Base-by-base conservation (phyloP, 495 filamentous ascomycete genomes). In the Neohortaea acidophila region DNA sequence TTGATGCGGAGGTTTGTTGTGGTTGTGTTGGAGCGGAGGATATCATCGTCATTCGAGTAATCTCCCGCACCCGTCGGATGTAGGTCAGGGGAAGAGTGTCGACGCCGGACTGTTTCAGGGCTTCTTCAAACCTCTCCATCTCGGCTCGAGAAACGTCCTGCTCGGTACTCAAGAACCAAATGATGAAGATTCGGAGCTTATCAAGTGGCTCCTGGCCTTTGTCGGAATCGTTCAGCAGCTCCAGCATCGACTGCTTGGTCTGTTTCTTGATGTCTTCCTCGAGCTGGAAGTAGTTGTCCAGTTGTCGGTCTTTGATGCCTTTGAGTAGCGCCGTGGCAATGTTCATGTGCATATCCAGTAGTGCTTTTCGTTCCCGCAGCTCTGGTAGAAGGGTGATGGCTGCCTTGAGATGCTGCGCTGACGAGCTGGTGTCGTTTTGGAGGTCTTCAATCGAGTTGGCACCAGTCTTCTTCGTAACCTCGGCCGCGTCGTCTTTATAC, bases 1-100 rank as follows among this genome's bases (percentile, higher is more conserved):
- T 62, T 28, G 75, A 70, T 2, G 78, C 72, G 3, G 81, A 77
- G 37, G 74, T 69, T 46, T 68, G 69, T 22, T 75, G 59, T 12
- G 72, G 70, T 42, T 81, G 71, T 1, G 75, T 68, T 3, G 87
- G 75, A 11, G 73, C 76, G 5, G 87, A 86, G 3, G 86, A 84
- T 67, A 99, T 84, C 77, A 96, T 94, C 13, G 91, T 94, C 89
- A 96, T 96, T 25, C 87, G 84, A 9, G 89, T 96, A 36, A 92
- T 80, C 46, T 91, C 82, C 28, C 86, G 84, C 18, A 99, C 87
- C 56, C 87, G 84, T 55, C 81, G 74, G 44, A 96, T 73, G 51
- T 99, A 99, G 12, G 82, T 61, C 25, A 99, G 66, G 17, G 81
- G 71, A 17, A 74, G 75, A 33, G 73, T 75, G 51, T 84, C 66